Evolutionary conservation across 768 basidiomycete species (phyloP), one percentile per base, ranked within the genome.

Genomic region (Lentinula detonsa): DNA sequence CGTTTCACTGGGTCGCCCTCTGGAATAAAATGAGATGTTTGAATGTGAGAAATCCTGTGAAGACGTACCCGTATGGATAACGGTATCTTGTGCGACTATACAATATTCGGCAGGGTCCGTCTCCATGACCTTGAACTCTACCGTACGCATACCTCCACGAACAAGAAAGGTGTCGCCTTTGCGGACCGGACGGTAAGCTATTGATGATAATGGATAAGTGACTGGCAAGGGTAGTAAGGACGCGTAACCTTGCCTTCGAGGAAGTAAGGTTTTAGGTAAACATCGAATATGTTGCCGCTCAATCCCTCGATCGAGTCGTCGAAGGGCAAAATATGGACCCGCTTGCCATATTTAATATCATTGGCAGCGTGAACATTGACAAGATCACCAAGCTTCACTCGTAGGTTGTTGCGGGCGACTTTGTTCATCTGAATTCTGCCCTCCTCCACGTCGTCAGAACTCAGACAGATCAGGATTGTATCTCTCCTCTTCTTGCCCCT

Each of bases 81-180:
- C 97, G 1, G 97, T 99, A 69, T 99, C 97, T 72, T 98, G 97
- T 0, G 97, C 96, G 45, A 99, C 95, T 65, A 99, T 99, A 78
- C 97, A 98, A 76, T 90, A 98, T 69, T 98, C 97, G 34, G 95
- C 83, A 0, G 97, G 97, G 73, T 99, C 97, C 37, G 95, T 97
- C 74, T 98, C 97, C 66, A 98, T 89, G 57, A 98, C 93, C 75
- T 99, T 99, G 82, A 99, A 99, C 76, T 99, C 97, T 48, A 98
- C 96, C 55, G 94, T 95, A 66, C 96, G 82, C 91, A 97, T 96
- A 63, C 95, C 96, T 68, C 97, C 97, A 66, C 96, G 91, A 65
- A 98, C 95, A 59, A 98, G 90, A 90, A 99, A 99, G 21, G 96
- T 98, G 72, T 99, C 97, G 57, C 96, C 97, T 79, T 95, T 96